Base-by-base conservation (phyloP, 2,329 filamentous ascomycete genomes). In the Fusarium nematophilum region DNA sequence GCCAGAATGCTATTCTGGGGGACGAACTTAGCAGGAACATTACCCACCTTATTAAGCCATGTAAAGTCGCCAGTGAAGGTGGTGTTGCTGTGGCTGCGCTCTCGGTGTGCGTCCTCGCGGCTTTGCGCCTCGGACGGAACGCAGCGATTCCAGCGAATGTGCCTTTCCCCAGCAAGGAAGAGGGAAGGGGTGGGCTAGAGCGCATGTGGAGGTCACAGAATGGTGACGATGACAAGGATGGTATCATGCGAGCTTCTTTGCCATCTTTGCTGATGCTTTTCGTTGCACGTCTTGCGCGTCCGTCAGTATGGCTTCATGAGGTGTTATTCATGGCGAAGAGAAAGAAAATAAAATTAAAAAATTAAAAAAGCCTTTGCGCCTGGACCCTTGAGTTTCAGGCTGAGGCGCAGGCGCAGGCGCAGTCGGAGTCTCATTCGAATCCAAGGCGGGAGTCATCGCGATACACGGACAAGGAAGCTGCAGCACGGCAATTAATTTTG, bases 351-450 rank as follows among this genome's bases (percentile, higher is more conserved):
- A 21, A 6, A 4, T 21, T 21, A 4, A 21, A 21, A 21, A 21
- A n/a, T n/a, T n/a, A 21, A 21, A 21, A 56, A 59, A 47, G 58
- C 39, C 54, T 34, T 21, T 21, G 30, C 40, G 36, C 55, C 46
- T 63, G 50, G 59, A 62, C 59, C 59, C 45, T 59, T 62, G 40
- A 39, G 59, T 62, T 62, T 62, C 59, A 62, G 50, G 56, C 45
- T 63, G 59, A 60, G 36, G 45, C 42, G 23, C 15, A 42, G 42
- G 38, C 40, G 29, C 29, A 30, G 21, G 21, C 21, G 21, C 21
- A 21, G 21, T 21, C 21, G 21, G 21, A 6, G 21, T 6, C 21
- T 21, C 21, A 21, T 21, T 21, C 21, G 21, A 21, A 6, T 21
- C 21, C 21, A 21, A 21, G 21, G 21, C 21, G 21, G 27, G 26